Percentiles rank a stretch among this genome's conserved stretches.
These are phyloP conservation scores for Zygoascus tannicola DNA, from an alignment of 805 yeast species.

Conservation along the genomic window DNA sequence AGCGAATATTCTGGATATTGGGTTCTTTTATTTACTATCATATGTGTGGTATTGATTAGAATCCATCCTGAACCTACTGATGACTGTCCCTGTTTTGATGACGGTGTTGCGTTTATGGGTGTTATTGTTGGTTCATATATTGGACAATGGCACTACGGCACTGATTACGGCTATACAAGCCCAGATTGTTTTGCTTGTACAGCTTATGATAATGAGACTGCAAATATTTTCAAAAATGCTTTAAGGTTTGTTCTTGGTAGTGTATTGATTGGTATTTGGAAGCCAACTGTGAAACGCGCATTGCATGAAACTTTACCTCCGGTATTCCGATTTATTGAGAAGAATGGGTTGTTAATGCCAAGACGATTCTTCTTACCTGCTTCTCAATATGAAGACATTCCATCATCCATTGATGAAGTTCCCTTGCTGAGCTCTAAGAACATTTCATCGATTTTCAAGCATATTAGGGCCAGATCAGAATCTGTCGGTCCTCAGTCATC, in stretches of 20 bases:
- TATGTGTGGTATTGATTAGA: constrained; percentile 37
- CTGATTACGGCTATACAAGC: neutral
- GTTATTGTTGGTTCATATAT: constrained; percentile 72
- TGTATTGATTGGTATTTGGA: constrained; percentile 58
- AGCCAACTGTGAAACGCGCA: constrained; percentile 58
- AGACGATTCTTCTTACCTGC: constrained; percentile 32
- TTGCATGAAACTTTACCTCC: constrained; percentile 52
- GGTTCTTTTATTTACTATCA: neutral
- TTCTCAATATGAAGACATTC: constrained; percentile 27
- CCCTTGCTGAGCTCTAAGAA: constrained; percentile 26
- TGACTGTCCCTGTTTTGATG: constrained; percentile 94
- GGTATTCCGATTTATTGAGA: constrained; percentile 35
- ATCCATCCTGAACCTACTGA: constrained; percentile 80
- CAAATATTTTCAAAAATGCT: constrained; percentile 25
- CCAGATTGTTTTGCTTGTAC: constrained; percentile 12
- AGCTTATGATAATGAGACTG: constrained; percentile 11
- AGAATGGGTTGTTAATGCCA: constrained; percentile 33
- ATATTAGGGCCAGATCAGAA: constrained; percentile 25
- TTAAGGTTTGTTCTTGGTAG: constrained; percentile 57
- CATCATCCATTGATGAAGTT: constrained; percentile 28
- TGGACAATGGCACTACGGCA: constrained; percentile 38
- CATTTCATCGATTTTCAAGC: constrained; percentile 24
- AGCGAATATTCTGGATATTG: constrained; percentile 4
- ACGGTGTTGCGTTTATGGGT: constrained; percentile 85
- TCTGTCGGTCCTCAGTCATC: constrained; percentile 36